Conservation (phyloP, 208 protist species). For the Leishmania tarentolae region DNA sequence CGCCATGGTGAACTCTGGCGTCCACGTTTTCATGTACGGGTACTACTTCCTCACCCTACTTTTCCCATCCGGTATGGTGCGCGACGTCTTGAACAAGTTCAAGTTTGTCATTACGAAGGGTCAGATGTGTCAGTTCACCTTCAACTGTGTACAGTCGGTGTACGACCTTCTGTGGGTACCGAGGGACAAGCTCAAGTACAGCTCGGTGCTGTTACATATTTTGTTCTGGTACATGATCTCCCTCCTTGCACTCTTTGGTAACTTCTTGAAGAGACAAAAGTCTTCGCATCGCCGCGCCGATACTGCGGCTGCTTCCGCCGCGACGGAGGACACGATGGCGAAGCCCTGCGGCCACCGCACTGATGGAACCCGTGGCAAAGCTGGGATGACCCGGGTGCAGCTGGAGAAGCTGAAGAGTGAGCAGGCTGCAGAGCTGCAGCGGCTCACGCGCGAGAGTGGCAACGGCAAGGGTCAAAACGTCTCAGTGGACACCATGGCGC, state of each 20-base stretch:
- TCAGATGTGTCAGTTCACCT: slow-evolving; percentile 73
- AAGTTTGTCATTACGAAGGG: slow-evolving; percentile 85
- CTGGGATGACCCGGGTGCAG: slow-evolving; percentile 15
- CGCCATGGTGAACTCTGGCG: slow-evolving; percentile 74
- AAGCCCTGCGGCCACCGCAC: background rate
- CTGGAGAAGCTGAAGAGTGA: background rate
- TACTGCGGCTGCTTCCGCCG: background rate
- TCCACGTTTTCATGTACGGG: slow-evolving; percentile 87
- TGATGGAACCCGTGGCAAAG: slow-evolving; percentile 2
- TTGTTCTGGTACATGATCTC: slow-evolving; percentile 86
- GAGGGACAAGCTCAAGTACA: slow-evolving; percentile 53
- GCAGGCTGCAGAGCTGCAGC: slow-evolving; percentile 1
- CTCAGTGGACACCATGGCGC: background rate
- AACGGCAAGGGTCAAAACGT: slow-evolving; percentile 8
- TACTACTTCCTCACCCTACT: slow-evolving; percentile 82
- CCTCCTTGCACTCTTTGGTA: slow-evolving; percentile 72
- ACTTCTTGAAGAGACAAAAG: slow-evolving; percentile 68
- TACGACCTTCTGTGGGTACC: slow-evolving; percentile 70
- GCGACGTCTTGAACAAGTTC: slow-evolving; percentile 59
- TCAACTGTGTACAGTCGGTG: slow-evolving; percentile 71
- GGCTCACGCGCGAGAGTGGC: background rate
- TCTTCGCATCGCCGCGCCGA: slow-evolving; percentile 3
- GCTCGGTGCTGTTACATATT: slow-evolving; percentile 46
- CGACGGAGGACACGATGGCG: background rate
- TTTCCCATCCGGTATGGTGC: slow-evolving; percentile 53